Evolutionary conservation across 257 asterid species (phyloP).

Genomic region (Solanum piurae): DNA sequence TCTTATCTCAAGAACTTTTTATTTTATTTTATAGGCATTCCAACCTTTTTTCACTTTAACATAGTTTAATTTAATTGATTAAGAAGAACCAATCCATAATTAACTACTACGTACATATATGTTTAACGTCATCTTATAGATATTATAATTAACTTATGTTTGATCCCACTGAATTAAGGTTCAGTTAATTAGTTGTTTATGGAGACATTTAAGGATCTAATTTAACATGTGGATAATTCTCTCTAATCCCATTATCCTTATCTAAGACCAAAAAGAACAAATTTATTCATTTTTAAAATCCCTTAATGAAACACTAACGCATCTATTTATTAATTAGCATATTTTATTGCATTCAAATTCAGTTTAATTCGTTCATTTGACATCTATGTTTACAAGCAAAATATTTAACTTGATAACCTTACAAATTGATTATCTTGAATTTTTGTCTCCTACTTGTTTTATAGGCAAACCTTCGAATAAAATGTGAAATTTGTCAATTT

Average conservation of each 20-base stretch:
- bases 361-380: not conserved
- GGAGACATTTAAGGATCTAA: not conserved
- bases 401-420: not conserved
- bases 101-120: not conserved
- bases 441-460: not conserved
- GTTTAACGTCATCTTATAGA: conserved; percentile 30
- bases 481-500: too few species aligned
- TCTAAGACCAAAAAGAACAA: not conserved
- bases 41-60: not conserved
- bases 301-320: not conserved
- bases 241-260: not conserved
- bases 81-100: not conserved
- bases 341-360: not conserved
- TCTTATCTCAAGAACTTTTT: not conserved
- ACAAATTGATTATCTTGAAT: not conserved
- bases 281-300: not conserved
- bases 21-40: not conserved
- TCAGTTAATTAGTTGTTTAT: conserved; percentile 13
- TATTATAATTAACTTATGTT: conserved; percentile 4
- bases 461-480: not conserved
- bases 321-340: not conserved
- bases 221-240: conserved; percentile 18
- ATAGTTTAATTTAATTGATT: not conserved
- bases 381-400: not conserved
- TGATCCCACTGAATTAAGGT: conserved; percentile 4